Percentiles rank a stretch among this genome's conserved stretches.
Conservation (phyloP, 129 eudicot genomes). For the Glebionis coronaria region DNA sequence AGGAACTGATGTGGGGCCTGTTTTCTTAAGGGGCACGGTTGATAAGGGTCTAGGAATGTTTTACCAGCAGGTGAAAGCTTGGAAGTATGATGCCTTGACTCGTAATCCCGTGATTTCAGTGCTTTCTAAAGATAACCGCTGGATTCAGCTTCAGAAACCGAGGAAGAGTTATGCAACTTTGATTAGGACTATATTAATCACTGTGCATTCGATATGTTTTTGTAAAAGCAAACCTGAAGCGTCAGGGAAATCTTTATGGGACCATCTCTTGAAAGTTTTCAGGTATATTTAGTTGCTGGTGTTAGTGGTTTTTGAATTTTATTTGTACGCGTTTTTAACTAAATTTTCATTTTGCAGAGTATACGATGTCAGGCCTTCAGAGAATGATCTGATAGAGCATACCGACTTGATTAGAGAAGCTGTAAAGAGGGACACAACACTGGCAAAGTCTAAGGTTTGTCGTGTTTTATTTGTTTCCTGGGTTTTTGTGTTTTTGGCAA, state of each 20-base stretch:
- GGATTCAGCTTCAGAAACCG: conserved; percentile 86
- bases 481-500: no score
- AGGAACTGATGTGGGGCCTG: conserved; percentile 19
- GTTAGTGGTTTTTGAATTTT: neutral
- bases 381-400: conserved; percentile 59
- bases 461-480: neutral
- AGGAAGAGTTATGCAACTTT: conserved; percentile 50
- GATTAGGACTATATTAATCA: conserved; percentile 58
- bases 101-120: conserved; percentile 62
- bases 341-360: conserved; percentile 36
- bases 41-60: conserved; percentile 63
- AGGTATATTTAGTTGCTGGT: conserved; percentile 39
- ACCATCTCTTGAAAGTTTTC: conserved; percentile 53
- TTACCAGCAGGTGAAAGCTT: conserved; percentile 63
- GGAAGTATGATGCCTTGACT: conserved; percentile 63
- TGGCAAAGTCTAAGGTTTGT: conserved; percentile 61
- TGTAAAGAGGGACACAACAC: conserved; percentile 47
- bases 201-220: conserved; percentile 53
- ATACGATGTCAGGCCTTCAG: conserved; percentile 58
- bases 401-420: conserved; percentile 44
- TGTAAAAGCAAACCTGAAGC: conserved; percentile 53
- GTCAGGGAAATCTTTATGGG: conserved; percentile 59
- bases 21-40: conserved; percentile 51
- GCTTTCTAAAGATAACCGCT: conserved; percentile 50
- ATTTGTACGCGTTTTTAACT: conserved; percentile 4